A percentile compares a stretch with the other conserved stretches of the same genome.
Evolutionary conservation across 2,329 filamentous ascomycete genomes (phyloP).

Genomic region (Sphaerulina musiva): DNA sequence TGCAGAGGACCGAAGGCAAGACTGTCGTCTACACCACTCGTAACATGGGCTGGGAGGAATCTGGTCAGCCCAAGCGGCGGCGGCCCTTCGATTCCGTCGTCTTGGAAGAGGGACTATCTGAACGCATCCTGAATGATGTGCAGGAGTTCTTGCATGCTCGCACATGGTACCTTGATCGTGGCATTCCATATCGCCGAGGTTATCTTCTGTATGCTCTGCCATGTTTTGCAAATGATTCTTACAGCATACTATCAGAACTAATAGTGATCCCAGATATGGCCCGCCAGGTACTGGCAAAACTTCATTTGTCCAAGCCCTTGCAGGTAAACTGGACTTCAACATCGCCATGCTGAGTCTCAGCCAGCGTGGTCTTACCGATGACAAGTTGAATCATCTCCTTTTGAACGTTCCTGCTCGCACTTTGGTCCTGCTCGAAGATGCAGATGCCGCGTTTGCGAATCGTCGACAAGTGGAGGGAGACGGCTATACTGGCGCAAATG

Average conservation of each 20-base stretch:
- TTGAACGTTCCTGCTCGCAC: conserved; percentile 79
- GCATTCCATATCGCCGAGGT: conserved; percentile 83
- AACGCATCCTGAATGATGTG: conserved; percentile 72
- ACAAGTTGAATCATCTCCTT: conserved; percentile 77
- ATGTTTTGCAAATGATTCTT: background rate
- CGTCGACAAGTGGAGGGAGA: conserved; percentile 69
- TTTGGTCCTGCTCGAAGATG: conserved; percentile 78
- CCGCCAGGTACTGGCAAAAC: conserved; percentile 90
- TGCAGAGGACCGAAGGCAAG: conserved; percentile 78
- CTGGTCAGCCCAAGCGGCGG: conserved; percentile 80
- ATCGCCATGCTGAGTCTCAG: conserved; percentile 90
- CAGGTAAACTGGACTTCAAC: conserved; percentile 84
- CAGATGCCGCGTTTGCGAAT: conserved; percentile 84
- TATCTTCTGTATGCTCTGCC: conserved; percentile 59
- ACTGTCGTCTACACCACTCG: conserved; percentile 84
- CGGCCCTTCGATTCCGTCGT: conserved; percentile 83
- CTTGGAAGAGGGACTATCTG: conserved; percentile 74
- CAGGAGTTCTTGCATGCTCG: conserved; percentile 71
- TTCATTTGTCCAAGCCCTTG: conserved; percentile 91
- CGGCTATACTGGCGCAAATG: conserved; percentile 78
- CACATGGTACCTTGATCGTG: conserved; percentile 89
- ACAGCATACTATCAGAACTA: background rate
- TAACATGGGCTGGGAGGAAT: conserved; percentile 74
- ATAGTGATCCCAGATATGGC: conserved; percentile 46
- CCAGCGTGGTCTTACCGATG: conserved; percentile 82